Percentiles rank a stretch among this genome's conserved stretches.
These are phyloP conservation scores for Nannochloropsis granulata DNA, from an alignment of 108 stramenopile species.

Conservation along the genomic window DNA sequence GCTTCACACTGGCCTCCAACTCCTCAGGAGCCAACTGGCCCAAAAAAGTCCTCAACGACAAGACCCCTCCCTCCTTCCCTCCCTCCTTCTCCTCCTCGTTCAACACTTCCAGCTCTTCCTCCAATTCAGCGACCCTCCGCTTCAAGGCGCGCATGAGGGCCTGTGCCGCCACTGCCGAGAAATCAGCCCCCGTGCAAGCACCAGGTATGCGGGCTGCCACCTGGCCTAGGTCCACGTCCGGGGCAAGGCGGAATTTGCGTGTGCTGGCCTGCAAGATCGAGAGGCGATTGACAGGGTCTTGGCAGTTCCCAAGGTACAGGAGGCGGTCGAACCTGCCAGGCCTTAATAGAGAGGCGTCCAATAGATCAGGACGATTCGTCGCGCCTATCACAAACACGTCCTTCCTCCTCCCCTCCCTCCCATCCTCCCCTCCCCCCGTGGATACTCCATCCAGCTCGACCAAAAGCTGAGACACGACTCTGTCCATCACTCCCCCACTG, in stretches of 20 bases:
- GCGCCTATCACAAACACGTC: constrained; percentile 32
- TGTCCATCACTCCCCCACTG: constrained; percentile 83
- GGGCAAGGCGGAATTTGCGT: constrained; percentile 62
- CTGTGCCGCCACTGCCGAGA: constrained; percentile 66
- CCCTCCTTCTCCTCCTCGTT: constrained; percentile 25
- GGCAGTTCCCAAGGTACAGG: constrained; percentile 60
- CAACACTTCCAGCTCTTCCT: constrained; percentile 49
- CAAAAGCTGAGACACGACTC: constrained; percentile 73
- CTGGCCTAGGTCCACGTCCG: constrained; percentile 37
- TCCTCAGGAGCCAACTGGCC: constrained; percentile 3
- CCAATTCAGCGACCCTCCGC: constrained; percentile 54
- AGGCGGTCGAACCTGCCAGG: constrained; percentile 37
- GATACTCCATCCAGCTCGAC: constrained; percentile 59
- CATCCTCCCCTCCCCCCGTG: neutral
- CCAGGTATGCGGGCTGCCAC: constrained; percentile 55
- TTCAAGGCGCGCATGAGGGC: constrained; percentile 57
- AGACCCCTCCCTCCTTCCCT: neutral
- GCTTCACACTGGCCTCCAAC: constrained; percentile 1
- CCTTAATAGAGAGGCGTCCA: constrained; percentile 31
- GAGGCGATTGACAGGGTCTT: constrained; percentile 44
- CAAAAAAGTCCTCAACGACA: constrained; percentile 8
- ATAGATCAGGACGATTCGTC: constrained; percentile 32
- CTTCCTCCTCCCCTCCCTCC: neutral
- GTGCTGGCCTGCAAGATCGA: constrained; percentile 64
- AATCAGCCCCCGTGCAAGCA: constrained; percentile 75